Evolutionary conservation across 495 filamentous ascomycete genomes (phyloP), one percentile per base, ranked within the genome.

Genomic region (Corynascus novoguineensis): DNA sequence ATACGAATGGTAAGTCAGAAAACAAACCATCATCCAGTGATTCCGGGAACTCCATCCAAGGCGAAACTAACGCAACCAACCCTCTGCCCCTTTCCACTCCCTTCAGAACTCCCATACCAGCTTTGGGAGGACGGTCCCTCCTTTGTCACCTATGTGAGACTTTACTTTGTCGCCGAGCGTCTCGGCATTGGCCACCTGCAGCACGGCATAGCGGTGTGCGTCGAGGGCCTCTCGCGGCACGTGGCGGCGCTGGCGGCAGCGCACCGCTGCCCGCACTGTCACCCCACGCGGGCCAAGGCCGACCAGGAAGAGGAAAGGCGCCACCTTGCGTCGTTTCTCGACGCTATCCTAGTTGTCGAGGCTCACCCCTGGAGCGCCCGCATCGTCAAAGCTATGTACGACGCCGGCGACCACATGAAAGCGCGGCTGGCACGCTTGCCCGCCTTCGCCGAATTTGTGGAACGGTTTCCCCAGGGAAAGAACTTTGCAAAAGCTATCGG

Each of bases 381-480:
- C 31, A 55, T 55, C 3, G 31, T 38, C 11, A 55, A 55, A 42
- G 53, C 53, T n/a, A 38, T 55, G 32, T 55, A 55, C 15, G 53
- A 55, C 17, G 53, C 53, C 5, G 53, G 53, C 8, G 53, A 55
- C 22, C 41, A 42, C 22, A 17, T 55, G 42, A 55, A 46, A 24
- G 15, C n/a, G 3, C 19, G 31, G 14, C 21, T 55, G 53, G 7
- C 47, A 24, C 15, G 32, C 4, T 32, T 55, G 21, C 22, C 21
- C 1, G 41, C 19, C 5, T 55, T 55, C 19, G 9, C 41, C 17
- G 14, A 38, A 8, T 44, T 55, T 37, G 31, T 34, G 9, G 42
- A 55, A 29, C 14, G 22, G 31, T 55, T 37, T 12, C 12, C 31
- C 3, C 31, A 22, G 12, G 53, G 53, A 4, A 55, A 8, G 41